Base-by-base conservation (phyloP, 352 stramenopile genomes). In the Pythium rishiriense region DNA sequence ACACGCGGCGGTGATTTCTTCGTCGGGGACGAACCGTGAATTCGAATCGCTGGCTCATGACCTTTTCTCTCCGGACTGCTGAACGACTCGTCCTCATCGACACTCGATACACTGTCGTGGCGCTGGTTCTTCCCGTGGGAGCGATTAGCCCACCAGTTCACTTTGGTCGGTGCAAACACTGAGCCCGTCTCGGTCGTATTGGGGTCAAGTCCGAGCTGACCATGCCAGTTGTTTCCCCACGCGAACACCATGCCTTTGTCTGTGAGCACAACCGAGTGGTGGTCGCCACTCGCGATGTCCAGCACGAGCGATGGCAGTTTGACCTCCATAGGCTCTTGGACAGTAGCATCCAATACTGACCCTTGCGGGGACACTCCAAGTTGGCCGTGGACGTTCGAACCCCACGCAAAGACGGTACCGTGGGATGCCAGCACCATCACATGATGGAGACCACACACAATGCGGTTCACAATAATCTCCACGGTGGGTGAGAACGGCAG, bases 191-290 rank as follows among this genome's bases (percentile, higher is more conserved):
- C 72, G 0, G 49, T 55, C 0, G 61, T 60, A 5, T 57, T 48
- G 4, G 72, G 70, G 4, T 86, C 66, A n/a, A 90, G 57, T 0
- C 80, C 87, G 7, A 96, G 74, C 50, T 96, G 85, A 0, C 85
- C 87, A 9, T 85, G 63, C 70, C 85, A 88, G 45, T 90, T 85
- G 62, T 84, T 85, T 0, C 87, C 87, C 42, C 78, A 94, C 6
- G 69, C 72, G 21, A 79, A 74, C 0, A 93, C 29, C 2, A 63
- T n/a, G 4, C 87, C 85, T n/a, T 62, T 64, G 25, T 53, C 58
- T 0, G 75, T 77, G 10, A 96, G 64, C 9, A 83, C 69, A n/a
- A 93, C 41, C 1, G 81, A 88, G 61, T 96, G 87, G 19, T 79
- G 68, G 24, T 88, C 77, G 0, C 87, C 87, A 60, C 78, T 88